Percentiles rank a stretch among this genome's conserved stretches.
phyloP scores from a whole-genome alignment of 2,329 filamentous ascomycete genomes.

The Ilyonectria robusta region DNA sequence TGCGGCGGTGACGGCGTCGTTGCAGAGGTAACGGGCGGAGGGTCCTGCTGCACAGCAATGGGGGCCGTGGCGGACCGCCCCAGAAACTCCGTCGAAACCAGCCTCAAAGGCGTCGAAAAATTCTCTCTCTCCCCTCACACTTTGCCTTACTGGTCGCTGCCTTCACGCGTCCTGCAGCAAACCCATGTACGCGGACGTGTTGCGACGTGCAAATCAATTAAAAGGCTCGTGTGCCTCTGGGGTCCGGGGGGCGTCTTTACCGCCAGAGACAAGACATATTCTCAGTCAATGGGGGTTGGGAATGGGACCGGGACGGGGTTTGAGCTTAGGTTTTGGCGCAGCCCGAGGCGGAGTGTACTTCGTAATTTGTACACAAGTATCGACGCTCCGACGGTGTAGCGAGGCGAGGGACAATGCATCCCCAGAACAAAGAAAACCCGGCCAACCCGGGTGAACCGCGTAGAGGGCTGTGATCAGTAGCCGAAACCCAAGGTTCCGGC shows the following conservation, averaged over 20 bases:
- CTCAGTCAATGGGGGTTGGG: conserved; percentile 41
- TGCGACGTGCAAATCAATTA: conserved; percentile 44
- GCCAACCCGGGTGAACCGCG: conserved; percentile 21
- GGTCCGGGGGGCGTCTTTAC: conserved; percentile 36
- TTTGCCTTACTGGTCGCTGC: conserved; percentile 34
- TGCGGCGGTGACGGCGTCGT: conserved; percentile 40
- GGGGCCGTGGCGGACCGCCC: conserved; percentile 30
- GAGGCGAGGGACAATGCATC: conserved; percentile 42
- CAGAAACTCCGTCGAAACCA: conserved; percentile 40
- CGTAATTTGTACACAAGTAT: conserved; percentile 27
- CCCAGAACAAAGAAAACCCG: conserved; percentile 33
- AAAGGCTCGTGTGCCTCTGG: conserved; percentile 37
- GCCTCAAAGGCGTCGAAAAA: conserved; percentile 34
- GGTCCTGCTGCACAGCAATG: conserved; percentile 35
- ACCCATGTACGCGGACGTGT: conserved; percentile 49
- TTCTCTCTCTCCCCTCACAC: conserved; percentile 39
- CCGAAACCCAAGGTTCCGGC: conserved; percentile 30
- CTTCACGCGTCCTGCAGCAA: conserved; percentile 49
- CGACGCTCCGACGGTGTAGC: conserved; percentile 29
- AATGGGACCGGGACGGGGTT: conserved; percentile 40
- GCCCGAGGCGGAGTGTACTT: conserved; percentile 31
- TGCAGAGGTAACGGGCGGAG: conserved; percentile 37
- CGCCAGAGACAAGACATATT: conserved; percentile 41
- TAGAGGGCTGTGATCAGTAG: conserved; percentile 25
- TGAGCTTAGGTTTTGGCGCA: conserved; percentile 36